Base-by-base conservation (phyloP, 1,284 basidiomycete genomes). In the Puccinia triticina region DNA sequence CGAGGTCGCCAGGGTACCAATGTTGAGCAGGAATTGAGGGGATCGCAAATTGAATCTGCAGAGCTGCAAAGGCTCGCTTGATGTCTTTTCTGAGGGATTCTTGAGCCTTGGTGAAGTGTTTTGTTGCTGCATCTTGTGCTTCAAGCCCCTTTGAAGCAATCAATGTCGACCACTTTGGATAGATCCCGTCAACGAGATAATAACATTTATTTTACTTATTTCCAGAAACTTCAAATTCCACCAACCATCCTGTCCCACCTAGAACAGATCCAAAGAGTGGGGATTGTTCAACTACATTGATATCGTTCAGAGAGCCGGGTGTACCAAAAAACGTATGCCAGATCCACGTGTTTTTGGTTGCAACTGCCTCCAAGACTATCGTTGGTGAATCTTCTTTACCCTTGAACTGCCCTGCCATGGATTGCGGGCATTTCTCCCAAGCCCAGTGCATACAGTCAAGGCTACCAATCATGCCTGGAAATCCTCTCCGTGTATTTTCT, bases 301-400 rank as follows among this genome's bases (percentile, higher is more conserved):
- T 73, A 26, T 73, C 29, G 26, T 73, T 73, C 10, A 46, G 37
- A 16, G 71, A 4, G 2, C 71, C 48, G 50, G 71, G 23, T 3
- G 11, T 50, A 4, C 71, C 71, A 50, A 73, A 73, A 43, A 67
- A 67, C 10, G n/a, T 21, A 67, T 67, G 64, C 64, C 64, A 67
- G 32, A 67, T 67, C 29, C 46, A 53, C n/a, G 29, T 37, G 29
- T 40, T 73, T 2, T 50, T 7, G 8, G 71, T 26, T 26, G 71
- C 26, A 21, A 50, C 71, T 3, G 21, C 71, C 43, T 73, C 71
- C 29, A 73, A 29, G 29, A 73, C 29, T 18, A 73, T n/a, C 5
- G 71, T 73, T 23, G 46, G 23, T 5, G 1, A 8, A 7, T 50
- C 29, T 12, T 73, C 71, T 73, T 73, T 73, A 18, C 71, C 40